Percentiles rank a stretch among this genome's conserved stretches.
phyloP scores from a whole-genome alignment of 2,329 filamentous ascomycete species.

The Cladobotryum protrusum region DNA sequence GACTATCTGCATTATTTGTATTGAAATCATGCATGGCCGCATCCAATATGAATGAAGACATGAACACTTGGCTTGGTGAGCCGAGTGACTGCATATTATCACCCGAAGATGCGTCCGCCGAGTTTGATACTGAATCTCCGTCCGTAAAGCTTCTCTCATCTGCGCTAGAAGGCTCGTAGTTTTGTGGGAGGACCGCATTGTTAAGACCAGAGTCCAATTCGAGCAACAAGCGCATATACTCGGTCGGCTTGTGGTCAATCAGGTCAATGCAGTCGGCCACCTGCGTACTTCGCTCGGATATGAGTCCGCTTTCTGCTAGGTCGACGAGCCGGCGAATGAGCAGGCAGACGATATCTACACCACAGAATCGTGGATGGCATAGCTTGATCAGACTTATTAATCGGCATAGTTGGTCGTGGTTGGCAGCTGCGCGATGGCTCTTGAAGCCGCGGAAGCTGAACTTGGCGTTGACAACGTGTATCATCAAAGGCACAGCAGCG shows the following conservation, averaged over 20 bases:
- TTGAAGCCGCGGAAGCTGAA: conserved; percentile 1
- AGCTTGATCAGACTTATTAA: conserved; percentile 7
- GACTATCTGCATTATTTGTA: too few species aligned
- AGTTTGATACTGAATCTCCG: too few species aligned
- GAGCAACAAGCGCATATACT: conserved; percentile 6
- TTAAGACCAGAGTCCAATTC: conserved; percentile 6
- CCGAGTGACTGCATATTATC: too few species aligned
- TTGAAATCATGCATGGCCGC: too few species aligned
- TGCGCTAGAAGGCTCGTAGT: too few species aligned
- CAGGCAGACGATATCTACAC: conserved; percentile 6
- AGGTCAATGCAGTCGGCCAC: conserved; percentile 6
- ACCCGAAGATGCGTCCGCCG: too few species aligned
- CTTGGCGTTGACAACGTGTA: conserved; percentile 8
- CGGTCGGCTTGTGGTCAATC: conserved; percentile 5
- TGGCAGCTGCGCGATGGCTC: neutral
- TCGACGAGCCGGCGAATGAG: conserved; percentile 7
- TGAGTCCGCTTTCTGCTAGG: neutral
- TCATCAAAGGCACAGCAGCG: conserved; percentile 8
- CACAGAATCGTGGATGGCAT: conserved; percentile 6
- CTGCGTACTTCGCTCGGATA: conserved; percentile 1
- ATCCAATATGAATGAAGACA: too few species aligned
- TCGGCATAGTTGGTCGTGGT: conserved; percentile 4
- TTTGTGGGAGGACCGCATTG: neutral
- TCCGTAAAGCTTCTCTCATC: too few species aligned
- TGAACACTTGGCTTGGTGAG: too few species aligned